Percentiles rank a stretch among this genome's conserved stretches.
These are phyloP conservation scores for Podospora pseudopauciseta DNA, from an alignment of 495 filamentous ascomycete genomes.

Conservation along the genomic window DNA sequence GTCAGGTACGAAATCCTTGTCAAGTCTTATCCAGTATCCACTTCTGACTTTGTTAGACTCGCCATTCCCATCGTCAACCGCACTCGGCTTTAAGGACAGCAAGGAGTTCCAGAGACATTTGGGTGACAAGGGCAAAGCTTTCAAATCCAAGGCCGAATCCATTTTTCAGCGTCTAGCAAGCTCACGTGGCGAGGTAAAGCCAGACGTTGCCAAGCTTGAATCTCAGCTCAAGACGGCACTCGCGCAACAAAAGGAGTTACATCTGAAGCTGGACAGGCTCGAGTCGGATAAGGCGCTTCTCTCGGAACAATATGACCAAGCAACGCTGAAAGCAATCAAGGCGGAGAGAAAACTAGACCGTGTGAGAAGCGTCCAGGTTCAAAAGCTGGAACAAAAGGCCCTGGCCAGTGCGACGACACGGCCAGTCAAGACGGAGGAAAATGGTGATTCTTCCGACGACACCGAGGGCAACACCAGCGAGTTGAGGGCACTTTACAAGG, in stretches of 20 bases:
- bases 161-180: slow-evolving; percentile 42
- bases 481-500: slow-evolving; percentile 57
- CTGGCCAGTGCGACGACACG: slow-evolving; percentile 57
- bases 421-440: slow-evolving; percentile 51
- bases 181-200: slow-evolving; percentile 46
- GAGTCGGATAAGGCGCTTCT: slow-evolving; percentile 77
- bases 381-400: slow-evolving; percentile 87
- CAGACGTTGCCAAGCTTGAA: slow-evolving; percentile 70
- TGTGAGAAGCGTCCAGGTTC: slow-evolving; percentile 78
- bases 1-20: slow-evolving; percentile 47
- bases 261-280: slow-evolving; percentile 70
- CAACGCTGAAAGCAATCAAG: slow-evolving; percentile 85
- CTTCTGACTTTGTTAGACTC: slow-evolving; percentile 37
- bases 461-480: slow-evolving; percentile 62
- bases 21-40: slow-evolving; percentile 32
- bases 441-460: slow-evolving; percentile 53
- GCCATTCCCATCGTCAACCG: slow-evolving; percentile 51
- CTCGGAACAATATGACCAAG: slow-evolving; percentile 75
- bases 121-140: slow-evolving; percentile 48
- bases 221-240: slow-evolving; percentile 67
- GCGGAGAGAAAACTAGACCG: slow-evolving; percentile 93
- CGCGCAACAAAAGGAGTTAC: slow-evolving; percentile 74
- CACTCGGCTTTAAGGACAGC: slow-evolving; percentile 60
- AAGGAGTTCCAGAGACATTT: slow-evolving; percentile 78
- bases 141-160: slow-evolving; percentile 41